A percentile compares a stretch with the other conserved stretches of the same genome.
Conservation (phyloP, 768 basidiomycete genomes). For the Suillus variegatus region DNA sequence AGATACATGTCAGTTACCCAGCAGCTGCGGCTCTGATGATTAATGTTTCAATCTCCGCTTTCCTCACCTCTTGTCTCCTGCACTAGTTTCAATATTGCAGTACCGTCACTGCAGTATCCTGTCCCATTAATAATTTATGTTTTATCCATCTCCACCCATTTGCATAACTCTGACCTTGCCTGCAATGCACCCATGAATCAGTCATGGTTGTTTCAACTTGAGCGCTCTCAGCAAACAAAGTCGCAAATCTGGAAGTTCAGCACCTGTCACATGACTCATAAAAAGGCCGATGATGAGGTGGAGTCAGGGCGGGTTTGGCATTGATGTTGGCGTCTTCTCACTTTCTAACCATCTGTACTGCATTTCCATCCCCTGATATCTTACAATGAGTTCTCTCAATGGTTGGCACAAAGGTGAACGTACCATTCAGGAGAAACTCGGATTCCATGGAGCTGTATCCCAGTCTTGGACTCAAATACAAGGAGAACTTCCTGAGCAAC, state of each 20-base stretch:
- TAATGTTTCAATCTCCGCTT: background rate
- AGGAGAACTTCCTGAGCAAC: slow-evolving; percentile 50
- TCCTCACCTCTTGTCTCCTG: background rate
- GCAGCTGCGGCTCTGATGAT: background rate
- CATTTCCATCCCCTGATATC: background rate
- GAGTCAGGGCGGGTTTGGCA: background rate
- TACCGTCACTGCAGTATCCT: background rate
- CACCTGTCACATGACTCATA: background rate
- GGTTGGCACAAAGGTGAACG: slow-evolving; percentile 53
- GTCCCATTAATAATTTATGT: background rate
- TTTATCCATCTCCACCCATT: background rate
- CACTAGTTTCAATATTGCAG: background rate
- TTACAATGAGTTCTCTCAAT: slow-evolving; percentile 26
- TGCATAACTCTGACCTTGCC: background rate
- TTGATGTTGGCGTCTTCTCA: background rate
- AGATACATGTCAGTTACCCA: too few species aligned
- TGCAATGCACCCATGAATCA: background rate
- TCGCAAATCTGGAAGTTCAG: background rate
- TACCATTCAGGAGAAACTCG: slow-evolving; percentile 49
- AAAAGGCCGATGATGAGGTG: background rate
- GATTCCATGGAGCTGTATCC: slow-evolving; percentile 38
- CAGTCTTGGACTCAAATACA: slow-evolving; percentile 41
- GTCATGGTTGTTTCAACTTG: background rate
- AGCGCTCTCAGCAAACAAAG: background rate
- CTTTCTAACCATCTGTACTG: background rate